Evolutionary conservation across 345 rosid genomes (phyloP), one percentile per base, ranked within the genome.

Genomic region (Dipteronia sinensis): DNA sequence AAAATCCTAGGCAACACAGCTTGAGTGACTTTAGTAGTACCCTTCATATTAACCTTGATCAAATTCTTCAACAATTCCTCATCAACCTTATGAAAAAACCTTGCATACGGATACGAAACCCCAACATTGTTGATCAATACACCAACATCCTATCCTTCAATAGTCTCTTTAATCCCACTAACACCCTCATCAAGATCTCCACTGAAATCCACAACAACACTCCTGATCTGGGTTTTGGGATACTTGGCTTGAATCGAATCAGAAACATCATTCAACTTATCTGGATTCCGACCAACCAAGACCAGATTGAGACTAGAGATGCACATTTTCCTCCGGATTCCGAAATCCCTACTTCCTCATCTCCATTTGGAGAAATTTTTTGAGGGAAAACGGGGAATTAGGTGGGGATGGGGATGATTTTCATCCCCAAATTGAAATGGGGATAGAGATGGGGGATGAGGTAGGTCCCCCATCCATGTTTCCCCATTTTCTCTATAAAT

Each of bases 31-130:
- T 92, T 94, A 3, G 95, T 94, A 0, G 99, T 96, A 29, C 98
- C 95, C 79, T 96, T 98, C 1, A 96, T 95, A 40, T 96, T 96
- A 38, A 96, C 81, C 80, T 88, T 88, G 77, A 94, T 88, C 85
- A 96, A 69, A 68, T 87, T 85, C 53, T 72, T 89, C 66, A 94
- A 42, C 80, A 96, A 71, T 13, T 87, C 92, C 49, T 85, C 92
- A 23, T 92, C 99, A 31, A 96, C 88, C 81, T 96, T 98, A 56
- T 96, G 99, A 72, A 96, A 93, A 79, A 87, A 94, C 87, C 95
- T 91, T 1, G 98, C 98, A 59, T 90, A 96, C 4, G 99, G 98
- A 76, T 96, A 96, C 6, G 99, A 94, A 34, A 92, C 79, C 67
- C 99, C 99, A 6, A 90, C 99, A 77, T 94, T 96, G 56, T 96